Evolutionary conservation across 306 rosid species (phyloP).

Genomic region (Arachis stenosperma): DNA sequence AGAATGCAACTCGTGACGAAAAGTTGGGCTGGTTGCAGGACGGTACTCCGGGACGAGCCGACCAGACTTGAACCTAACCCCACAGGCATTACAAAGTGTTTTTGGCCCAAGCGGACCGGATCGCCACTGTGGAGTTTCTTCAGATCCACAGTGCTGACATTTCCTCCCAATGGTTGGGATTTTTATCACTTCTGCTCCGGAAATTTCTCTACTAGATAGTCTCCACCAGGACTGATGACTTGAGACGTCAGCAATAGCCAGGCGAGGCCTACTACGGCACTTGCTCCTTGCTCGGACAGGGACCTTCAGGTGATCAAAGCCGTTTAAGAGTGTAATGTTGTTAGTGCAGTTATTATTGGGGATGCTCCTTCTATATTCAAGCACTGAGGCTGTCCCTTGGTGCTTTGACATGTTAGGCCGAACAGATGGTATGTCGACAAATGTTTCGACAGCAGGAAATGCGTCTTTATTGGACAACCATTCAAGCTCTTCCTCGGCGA

Average conservation of each 20-base stretch:
- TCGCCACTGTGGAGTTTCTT: slow-evolving; percentile 79
- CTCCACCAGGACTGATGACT: slow-evolving; percentile 46
- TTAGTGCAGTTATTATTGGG: slow-evolving; percentile 49
- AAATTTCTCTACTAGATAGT: slow-evolving; percentile 30
- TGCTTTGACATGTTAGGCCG: slow-evolving; percentile 46
- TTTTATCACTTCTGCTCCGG: slow-evolving; percentile 20
- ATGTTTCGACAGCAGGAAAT: slow-evolving; percentile 71
- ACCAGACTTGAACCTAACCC: slow-evolving; percentile 72
- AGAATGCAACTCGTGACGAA: slow-evolving; percentile 62
- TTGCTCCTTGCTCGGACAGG: slow-evolving; percentile 71
- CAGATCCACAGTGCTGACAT: slow-evolving; percentile 78
- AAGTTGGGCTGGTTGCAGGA: slow-evolving; percentile 76
- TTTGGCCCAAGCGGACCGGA: slow-evolving; percentile 72
- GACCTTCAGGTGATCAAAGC: slow-evolving; percentile 56
- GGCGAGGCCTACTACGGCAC: slow-evolving; percentile 48
- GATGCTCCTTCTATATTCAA: slow-evolving; percentile 56
- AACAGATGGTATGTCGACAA: slow-evolving; percentile 46
- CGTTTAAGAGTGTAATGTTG: slow-evolving; percentile 49
- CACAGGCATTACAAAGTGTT: slow-evolving; percentile 87
- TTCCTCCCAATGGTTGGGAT: slow-evolving; percentile 45
- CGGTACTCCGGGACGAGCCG: slow-evolving; percentile 76
- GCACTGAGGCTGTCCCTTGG: slow-evolving; percentile 48
- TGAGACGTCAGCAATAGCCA: slow-evolving; percentile 29
- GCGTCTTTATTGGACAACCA: slow-evolving; percentile 87
- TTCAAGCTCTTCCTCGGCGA: slow-evolving; percentile 79